These are phyloP conservation scores for Thelephora aurantiotincta DNA, from an alignment of 768 basidiomycete genomes.

Conservation along the genomic window DNA sequence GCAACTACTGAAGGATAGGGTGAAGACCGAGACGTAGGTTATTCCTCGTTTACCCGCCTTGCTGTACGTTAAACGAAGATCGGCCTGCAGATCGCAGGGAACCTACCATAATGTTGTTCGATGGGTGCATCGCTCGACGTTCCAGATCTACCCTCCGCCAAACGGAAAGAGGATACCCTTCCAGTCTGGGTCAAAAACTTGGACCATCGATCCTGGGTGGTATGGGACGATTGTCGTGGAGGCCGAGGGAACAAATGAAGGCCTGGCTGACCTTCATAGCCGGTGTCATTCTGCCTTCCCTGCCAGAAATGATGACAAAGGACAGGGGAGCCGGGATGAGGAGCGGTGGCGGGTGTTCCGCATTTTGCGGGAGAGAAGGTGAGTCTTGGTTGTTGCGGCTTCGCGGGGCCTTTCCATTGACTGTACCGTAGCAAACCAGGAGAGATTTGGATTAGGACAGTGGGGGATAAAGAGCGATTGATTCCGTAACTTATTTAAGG, in stretches of 20 bases:
- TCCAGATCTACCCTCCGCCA: conserved; percentile 44
- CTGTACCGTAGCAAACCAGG: conserved; percentile 41
- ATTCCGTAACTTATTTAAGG: conserved; percentile 13
- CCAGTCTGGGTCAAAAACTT: conserved; percentile 34
- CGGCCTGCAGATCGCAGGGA: conserved; percentile 52
- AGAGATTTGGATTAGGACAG: conserved; percentile 58
- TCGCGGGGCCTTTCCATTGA: conserved; percentile 3
- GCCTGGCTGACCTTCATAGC: conserved; percentile 60
- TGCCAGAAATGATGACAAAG: conserved; percentile 29
- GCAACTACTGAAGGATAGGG: conserved; percentile 65
- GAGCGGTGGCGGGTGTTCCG: conserved; percentile 48
- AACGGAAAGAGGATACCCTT: conserved; percentile 20
- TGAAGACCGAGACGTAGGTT: conserved; percentile 69
- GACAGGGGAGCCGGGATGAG: conserved; percentile 16
- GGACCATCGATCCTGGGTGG: conserved; percentile 68
- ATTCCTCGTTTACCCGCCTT: background rate
- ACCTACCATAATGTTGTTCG: conserved; percentile 68
- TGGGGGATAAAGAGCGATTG: conserved; percentile 51
- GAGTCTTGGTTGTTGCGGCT: conserved; percentile 8
- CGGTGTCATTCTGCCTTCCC: conserved; percentile 63
- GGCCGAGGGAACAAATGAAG: conserved; percentile 80
- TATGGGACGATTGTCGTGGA: conserved; percentile 74
- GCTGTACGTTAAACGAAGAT: conserved; percentile 4
- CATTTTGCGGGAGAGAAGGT: conserved; percentile 70
- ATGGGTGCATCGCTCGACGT: conserved; percentile 75